These are phyloP conservation scores for Yamadazyma nakazawae DNA, from an alignment of 805 yeast species.

Conservation along the genomic window DNA sequence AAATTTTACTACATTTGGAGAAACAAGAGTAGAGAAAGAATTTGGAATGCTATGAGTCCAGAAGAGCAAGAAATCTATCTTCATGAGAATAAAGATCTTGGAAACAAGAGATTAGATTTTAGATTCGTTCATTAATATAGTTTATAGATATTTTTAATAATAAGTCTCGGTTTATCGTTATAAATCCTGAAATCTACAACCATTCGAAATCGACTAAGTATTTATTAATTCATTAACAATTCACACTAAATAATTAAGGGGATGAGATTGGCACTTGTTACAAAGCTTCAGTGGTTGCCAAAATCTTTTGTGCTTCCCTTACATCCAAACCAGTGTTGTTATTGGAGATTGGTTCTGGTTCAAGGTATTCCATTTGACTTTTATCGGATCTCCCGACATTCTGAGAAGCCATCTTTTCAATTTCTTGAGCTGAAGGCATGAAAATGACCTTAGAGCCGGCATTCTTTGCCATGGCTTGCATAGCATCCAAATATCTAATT, in stretches of 20 bases:
- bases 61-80: constrained; percentile 20
- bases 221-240: too few relatives aligned
- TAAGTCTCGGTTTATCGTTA: too few relatives aligned
- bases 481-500: constrained; percentile 74
- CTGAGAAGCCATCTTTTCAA: constrained; percentile 36
- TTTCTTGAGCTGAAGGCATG: constrained; percentile 56
- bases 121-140: constrained; percentile 17
- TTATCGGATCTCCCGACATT: constrained; percentile 15
- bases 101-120: constrained; percentile 25
- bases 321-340: constrained; percentile 8
- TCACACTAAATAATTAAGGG: too few relatives aligned
- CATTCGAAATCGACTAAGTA: too few relatives aligned
- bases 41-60: constrained; percentile 19
- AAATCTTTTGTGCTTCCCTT: constrained; percentile 20
- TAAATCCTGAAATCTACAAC: too few relatives aligned
- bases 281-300: constrained; percentile 29
- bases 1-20: constrained; percentile 23
- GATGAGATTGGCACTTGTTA: too few relatives aligned
- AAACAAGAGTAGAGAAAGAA: constrained; percentile 16
- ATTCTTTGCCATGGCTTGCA: constrained; percentile 65
- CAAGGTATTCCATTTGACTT: background rate
- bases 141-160: too few relatives aligned
- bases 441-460: constrained; percentile 67
- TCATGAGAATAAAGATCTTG: constrained; percentile 17
- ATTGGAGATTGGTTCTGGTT: background rate